A percentile compares a stretch with the other conserved stretches of the same genome.
Conservation (phyloP, 257 asterid species). For the Jasminum sambac region DNA sequence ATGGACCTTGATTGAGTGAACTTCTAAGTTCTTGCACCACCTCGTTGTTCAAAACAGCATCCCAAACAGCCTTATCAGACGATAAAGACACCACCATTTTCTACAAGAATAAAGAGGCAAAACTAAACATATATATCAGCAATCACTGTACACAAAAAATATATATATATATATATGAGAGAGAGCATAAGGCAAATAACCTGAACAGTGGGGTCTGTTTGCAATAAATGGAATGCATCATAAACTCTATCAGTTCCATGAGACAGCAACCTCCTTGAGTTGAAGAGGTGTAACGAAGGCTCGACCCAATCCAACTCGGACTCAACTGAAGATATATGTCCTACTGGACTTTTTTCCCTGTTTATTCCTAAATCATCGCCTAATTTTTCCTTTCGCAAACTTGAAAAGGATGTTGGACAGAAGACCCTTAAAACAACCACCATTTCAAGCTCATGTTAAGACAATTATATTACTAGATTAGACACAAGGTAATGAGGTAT, state of each 20-base stretch:
- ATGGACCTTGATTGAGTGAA: slow-evolving; percentile 48
- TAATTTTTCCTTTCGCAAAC: slow-evolving; percentile 14
- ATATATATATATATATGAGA: no score
- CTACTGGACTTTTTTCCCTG: slow-evolving; percentile 27
- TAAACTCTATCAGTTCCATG: slow-evolving; percentile 43
- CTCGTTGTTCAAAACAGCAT: slow-evolving; percentile 70
- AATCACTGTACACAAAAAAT: background rate
- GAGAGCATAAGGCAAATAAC: slow-evolving; percentile 29
- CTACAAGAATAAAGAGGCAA: slow-evolving; percentile 26
- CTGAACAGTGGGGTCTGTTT: slow-evolving; percentile 69
- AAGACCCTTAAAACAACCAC: slow-evolving; percentile 39
- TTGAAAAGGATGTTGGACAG: slow-evolving; percentile 26
- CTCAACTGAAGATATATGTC: slow-evolving; percentile 25
- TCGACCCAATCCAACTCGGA: slow-evolving; percentile 58
- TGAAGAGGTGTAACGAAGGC: slow-evolving; percentile 39
- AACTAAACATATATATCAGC: background rate
- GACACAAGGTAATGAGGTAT: background rate
- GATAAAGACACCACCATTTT: slow-evolving; percentile 71
- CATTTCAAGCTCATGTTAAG: background rate
- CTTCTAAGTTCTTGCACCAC: slow-evolving; percentile 64
- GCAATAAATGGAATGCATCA: slow-evolving; percentile 61
- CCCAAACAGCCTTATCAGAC: slow-evolving; percentile 78
- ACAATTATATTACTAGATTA: background rate
- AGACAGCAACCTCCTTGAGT: slow-evolving; percentile 31
- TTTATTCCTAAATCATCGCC: slow-evolving; percentile 19